Base-by-base conservation (phyloP, 345 rosid genomes). In the Gossypium rotundifolium region DNA sequence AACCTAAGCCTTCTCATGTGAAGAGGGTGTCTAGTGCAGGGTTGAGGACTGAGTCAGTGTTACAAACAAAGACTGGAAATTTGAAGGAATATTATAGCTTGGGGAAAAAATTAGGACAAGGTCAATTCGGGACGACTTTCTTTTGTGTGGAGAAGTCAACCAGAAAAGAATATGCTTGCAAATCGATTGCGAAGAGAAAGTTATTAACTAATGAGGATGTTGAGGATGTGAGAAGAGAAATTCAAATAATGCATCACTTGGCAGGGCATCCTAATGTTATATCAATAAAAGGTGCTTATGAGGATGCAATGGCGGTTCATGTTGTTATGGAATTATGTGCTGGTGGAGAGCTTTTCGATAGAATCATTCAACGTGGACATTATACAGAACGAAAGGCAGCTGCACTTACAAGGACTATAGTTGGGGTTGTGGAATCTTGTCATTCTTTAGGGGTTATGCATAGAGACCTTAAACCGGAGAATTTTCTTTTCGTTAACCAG, bases 401-500 rank as follows among this genome's bases (percentile, higher is more conserved):
- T 79, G 91, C 83, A 74, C 94, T 93, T 64, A 87, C 94, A 0
- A 88, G 94, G 79, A 84, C 90, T 53, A 89, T 90, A 44, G 93
- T 93, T 45, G 94, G 96, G 42, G 96, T 93, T 78, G 85, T 93
- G 65, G 90, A 93, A 78, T 85, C 96, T 57, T 93, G 97, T 65
- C 97, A 93, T 77, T 90, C 97, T 70, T 80, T 90, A 75, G 90
- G 97, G 68, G 97, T 93, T 7, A 90, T 89, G 97, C 97, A 93
- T 82, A 74, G 97, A 44, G 97, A 93, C 74, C 91, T 93, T 64
- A 93, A 93, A 81, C 97, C 97, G 0, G 97, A 92, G 81, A 92
- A 92, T 78, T 92, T 92, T 73, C 88, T 92, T 12, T 90, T 92
- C 79, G 88, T 90, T 12, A 79, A 80, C 61, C 81, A 74, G 60